phyloP scores from a whole-genome alignment of 2,329 filamentous ascomycete genomes.

The Pseudophaeomoniella oleicola region DNA sequence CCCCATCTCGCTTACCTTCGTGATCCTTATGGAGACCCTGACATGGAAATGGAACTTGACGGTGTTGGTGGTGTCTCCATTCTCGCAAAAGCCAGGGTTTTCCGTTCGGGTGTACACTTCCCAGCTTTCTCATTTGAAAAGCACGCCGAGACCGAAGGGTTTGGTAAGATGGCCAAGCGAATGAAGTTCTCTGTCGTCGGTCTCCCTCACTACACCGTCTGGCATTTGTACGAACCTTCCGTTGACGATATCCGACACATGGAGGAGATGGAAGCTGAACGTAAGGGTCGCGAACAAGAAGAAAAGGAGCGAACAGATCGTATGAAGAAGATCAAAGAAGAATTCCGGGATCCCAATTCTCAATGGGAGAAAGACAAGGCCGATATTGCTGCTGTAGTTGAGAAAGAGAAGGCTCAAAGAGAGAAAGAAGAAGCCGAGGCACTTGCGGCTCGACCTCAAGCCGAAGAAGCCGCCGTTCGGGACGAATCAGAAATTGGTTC shows the following conservation, averaged over 20 bases:
- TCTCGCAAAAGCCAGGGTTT: conserved; percentile 87
- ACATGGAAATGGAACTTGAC: conserved; percentile 99
- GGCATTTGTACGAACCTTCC: conserved; percentile 99
- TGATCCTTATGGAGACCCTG: conserved; percentile 91
- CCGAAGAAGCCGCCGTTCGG: too few relatives aligned
- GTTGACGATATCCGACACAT: conserved; percentile 95
- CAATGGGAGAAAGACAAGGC: conserved; percentile 89
- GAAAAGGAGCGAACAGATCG: conserved; percentile 60
- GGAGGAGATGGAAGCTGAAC: conserved; percentile 94
- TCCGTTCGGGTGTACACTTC: conserved; percentile 90
- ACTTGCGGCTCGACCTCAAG: too few relatives aligned
- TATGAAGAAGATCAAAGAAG: conserved; percentile 62
- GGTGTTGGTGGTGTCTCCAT: conserved; percentile 97
- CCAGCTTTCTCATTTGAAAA: conserved; percentile 98
- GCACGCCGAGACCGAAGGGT: conserved; percentile 95
- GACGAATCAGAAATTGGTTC: too few relatives aligned
- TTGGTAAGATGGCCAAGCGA: conserved; percentile 97
- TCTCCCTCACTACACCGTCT: conserved; percentile 93
- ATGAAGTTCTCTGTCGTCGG: conserved; percentile 95
- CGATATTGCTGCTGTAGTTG: conserved; percentile 54
- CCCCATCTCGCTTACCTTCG: conserved; percentile 93
- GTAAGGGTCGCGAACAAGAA: conserved; percentile 63
- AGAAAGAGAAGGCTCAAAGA: conserved; percentile 38
- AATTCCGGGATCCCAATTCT: conserved; percentile 59
- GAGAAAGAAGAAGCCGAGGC: conserved; percentile 12